phyloP scores from a whole-genome alignment of 805 yeast genomes.

The Ogataea zsoltii region DNA sequence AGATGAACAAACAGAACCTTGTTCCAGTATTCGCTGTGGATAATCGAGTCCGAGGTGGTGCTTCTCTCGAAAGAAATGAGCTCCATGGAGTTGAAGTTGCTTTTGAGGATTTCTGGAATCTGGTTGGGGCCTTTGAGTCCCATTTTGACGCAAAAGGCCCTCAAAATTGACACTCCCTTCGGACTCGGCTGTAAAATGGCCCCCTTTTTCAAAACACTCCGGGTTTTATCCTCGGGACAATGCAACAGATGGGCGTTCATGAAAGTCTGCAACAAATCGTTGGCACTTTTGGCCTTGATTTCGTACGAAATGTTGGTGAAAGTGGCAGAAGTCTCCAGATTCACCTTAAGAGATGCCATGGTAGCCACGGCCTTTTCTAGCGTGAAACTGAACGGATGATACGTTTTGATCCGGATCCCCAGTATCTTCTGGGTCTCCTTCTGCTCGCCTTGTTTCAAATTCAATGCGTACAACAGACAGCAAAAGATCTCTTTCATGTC shows the following conservation, averaged over 20 bases:
- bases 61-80: conserved; percentile 69
- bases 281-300: conserved; percentile 50
- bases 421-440: conserved; percentile 8
- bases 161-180: conserved; percentile 77
- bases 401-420: conserved; percentile 22
- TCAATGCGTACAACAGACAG: conserved; percentile 43
- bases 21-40: conserved; percentile 64
- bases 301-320: conserved; percentile 55
- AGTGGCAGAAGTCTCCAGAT: conserved; percentile 49
- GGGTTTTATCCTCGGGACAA: conserved; percentile 73
- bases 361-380: conserved; percentile 49
- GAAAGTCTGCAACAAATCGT: conserved; percentile 48
- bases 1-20: conserved; percentile 58
- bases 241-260: conserved; percentile 67
- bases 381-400: conserved; percentile 54
- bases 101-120: conserved; percentile 38
- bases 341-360: conserved; percentile 51
- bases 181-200: conserved; percentile 80
- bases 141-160: conserved; percentile 54
- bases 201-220: conserved; percentile 43
- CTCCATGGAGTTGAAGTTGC: conserved; percentile 70
- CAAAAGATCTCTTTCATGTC: conserved; percentile 66
- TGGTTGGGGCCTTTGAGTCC: conserved; percentile 45
- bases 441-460: conserved; percentile 36
- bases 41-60: conserved; percentile 53